Conservation (phyloP, 139 green algal species). For the Microglena sp. region DNA sequence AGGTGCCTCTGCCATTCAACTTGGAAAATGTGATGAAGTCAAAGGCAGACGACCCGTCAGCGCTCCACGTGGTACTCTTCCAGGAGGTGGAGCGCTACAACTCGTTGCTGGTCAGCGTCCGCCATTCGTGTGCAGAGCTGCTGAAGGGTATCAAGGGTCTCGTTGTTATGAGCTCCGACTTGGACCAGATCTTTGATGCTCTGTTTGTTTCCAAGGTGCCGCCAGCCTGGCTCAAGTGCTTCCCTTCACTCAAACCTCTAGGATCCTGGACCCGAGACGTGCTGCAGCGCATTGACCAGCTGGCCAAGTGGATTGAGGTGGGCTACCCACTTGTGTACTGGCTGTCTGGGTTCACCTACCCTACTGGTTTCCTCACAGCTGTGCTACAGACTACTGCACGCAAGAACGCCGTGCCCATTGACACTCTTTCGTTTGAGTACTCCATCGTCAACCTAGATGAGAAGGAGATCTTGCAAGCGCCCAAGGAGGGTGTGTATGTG, state of each 20-base stretch:
- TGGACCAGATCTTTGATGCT: slow-evolving; percentile 67
- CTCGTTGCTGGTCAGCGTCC: slow-evolving; percentile 45
- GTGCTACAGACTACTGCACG: slow-evolving; percentile 72
- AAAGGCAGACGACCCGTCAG: slow-evolving; percentile 63
- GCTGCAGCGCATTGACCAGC: slow-evolving; percentile 60
- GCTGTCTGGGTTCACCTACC: slow-evolving; percentile 81
- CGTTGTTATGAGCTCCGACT: slow-evolving; percentile 74
- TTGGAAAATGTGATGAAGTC: slow-evolving; percentile 64
- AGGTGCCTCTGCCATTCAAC: slow-evolving; percentile 62
- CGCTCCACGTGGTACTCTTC: slow-evolving; percentile 79
- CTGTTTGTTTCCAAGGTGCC: slow-evolving; percentile 58
- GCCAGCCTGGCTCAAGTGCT: slow-evolving; percentile 63
- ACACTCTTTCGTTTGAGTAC: slow-evolving; percentile 78
- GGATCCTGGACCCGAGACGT: slow-evolving; percentile 73
- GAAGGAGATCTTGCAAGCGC: slow-evolving; percentile 52
- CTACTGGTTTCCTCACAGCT: slow-evolving; percentile 33
- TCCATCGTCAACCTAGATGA: slow-evolving; percentile 63
- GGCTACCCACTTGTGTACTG: slow-evolving; percentile 74
- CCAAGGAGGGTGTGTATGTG: slow-evolving; percentile 80
- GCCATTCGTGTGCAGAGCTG: slow-evolving; percentile 47
- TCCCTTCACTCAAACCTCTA: slow-evolving; percentile 72
- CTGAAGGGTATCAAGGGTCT: slow-evolving; percentile 71
- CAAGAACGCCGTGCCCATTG: slow-evolving; percentile 65
- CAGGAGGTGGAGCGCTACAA: slow-evolving; percentile 88
- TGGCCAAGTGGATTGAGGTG: slow-evolving; percentile 58